Conservation (phyloP, 306 rosid species). For the Morella rubra region DNA sequence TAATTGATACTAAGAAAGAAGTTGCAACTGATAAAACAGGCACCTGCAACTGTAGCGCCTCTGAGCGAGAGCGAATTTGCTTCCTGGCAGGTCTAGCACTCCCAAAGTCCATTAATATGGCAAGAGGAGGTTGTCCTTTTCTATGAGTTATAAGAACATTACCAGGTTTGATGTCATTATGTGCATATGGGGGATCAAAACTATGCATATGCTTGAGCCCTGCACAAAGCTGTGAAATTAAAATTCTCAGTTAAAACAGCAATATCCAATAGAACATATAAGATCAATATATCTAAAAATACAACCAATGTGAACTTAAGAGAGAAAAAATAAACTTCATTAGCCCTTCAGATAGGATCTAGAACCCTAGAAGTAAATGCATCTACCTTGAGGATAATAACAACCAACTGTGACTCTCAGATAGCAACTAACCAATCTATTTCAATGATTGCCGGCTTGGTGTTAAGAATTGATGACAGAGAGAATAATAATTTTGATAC, state of each 20-base stretch:
- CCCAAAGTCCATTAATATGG: slow-evolving; percentile 98
- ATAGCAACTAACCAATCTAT: slow-evolving; percentile 4
- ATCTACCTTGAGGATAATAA: neutral
- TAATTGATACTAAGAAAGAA: neutral
- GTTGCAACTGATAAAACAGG: slow-evolving; percentile 9
- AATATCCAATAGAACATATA: slow-evolving; percentile 2
- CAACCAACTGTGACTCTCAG: slow-evolving; percentile 15
- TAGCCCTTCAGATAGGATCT: slow-evolving; percentile 1
- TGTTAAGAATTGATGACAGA: neutral
- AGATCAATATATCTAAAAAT: slow-evolving; percentile 9
- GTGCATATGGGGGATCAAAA: slow-evolving; percentile 94
- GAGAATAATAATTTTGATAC: neutral
- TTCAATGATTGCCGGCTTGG: slow-evolving; percentile 19
- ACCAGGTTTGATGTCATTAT: slow-evolving; percentile 97
- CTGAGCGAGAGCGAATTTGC: slow-evolving; percentile 72
- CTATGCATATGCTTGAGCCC: slow-evolving; percentile 96
- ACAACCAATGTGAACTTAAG: slow-evolving; percentile 13
- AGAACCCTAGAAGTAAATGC: slow-evolving; percentile 12
- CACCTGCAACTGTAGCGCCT: slow-evolving; percentile 97
- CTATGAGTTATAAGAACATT: slow-evolving; percentile 78
- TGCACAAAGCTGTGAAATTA: slow-evolving; percentile 81
- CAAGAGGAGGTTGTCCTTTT: slow-evolving; percentile 80
- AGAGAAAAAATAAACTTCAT: neutral
- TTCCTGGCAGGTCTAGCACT: slow-evolving; percentile 92
- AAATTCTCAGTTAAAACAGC: slow-evolving; percentile 35